phyloP scores from a whole-genome alignment of 73 alveolate genomes.

The Paramecium tetraurelia region DNA sequence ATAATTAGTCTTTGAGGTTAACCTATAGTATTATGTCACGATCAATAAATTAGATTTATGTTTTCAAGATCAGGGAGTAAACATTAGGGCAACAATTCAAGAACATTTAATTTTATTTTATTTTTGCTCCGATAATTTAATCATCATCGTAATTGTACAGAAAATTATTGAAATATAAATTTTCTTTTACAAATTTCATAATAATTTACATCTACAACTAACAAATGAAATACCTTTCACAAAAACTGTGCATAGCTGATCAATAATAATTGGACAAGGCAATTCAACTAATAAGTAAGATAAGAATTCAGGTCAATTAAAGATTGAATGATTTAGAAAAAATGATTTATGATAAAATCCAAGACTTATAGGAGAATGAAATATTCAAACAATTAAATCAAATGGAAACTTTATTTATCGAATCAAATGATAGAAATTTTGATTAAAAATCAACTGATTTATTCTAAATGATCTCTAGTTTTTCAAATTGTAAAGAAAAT shows the following conservation, averaged over 20 bases:
- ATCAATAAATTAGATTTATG: neutral
- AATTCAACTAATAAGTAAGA: neutral
- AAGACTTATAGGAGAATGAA: neutral
- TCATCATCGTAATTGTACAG: neutral
- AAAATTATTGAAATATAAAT: neutral
- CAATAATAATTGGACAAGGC: neutral
- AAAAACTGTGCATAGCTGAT: neutral
- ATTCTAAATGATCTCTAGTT: neutral
- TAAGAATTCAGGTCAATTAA: neutral
- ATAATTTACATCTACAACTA: neutral
- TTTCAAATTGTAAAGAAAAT: neutral
- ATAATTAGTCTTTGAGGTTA: neutral
- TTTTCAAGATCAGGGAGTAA: neutral
- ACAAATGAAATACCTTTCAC: neutral
- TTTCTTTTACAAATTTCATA: neutral
- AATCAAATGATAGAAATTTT: neutral
- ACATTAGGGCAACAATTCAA: slow-evolving; percentile 8
- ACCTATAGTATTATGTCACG: neutral
- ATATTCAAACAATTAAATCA: neutral
- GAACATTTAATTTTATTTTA: neutral
- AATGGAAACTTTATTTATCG: neutral
- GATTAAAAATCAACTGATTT: neutral
- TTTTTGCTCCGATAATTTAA: neutral
- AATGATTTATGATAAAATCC: neutral
- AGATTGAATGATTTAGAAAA: neutral